Conservation (phyloP, 495 filamentous ascomycete species). For the Penicillium dipodomyicola region DNA sequence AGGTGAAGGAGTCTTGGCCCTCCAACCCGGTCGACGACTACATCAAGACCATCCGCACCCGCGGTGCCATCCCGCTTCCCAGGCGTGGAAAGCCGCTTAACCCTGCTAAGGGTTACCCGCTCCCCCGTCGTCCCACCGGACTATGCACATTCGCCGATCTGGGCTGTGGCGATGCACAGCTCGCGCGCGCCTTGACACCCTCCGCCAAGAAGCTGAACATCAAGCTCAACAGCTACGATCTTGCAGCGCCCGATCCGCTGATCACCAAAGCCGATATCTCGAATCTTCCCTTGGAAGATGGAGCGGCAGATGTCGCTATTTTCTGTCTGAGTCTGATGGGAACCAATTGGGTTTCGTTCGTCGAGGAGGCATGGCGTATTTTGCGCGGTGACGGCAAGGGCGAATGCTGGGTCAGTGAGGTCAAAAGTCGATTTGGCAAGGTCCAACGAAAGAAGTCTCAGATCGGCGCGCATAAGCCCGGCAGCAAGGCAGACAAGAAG, state of each 20-base stretch:
- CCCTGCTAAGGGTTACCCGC: constrained; percentile 30
- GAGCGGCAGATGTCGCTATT: constrained; percentile 75
- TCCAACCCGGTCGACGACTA: constrained; percentile 90
- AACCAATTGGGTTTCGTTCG: constrained; percentile 93
- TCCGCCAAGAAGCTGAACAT: constrained; percentile 61
- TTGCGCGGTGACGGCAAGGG: constrained; percentile 76
- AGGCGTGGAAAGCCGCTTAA: constrained; percentile 39
- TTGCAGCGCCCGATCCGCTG: constrained; percentile 60
- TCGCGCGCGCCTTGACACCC: constrained; percentile 59
- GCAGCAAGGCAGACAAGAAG: constrained; percentile 55
- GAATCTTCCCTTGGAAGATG: constrained; percentile 68
- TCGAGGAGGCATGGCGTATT: constrained; percentile 91
- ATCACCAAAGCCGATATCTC: constrained; percentile 88
- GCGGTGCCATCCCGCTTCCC: constrained; percentile 45
- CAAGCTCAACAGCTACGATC: constrained; percentile 65
- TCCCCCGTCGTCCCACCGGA: constrained; percentile 53
- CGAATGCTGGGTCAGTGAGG: constrained; percentile 95
- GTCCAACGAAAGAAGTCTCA: constrained; percentile 55
- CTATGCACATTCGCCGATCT: constrained; percentile 79
- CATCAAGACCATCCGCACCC: constrained; percentile 60
- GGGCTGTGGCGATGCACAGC: constrained; percentile 75
- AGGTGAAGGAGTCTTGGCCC: constrained; percentile 88
- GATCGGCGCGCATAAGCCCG: constrained; percentile 61
- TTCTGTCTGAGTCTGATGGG: constrained; percentile 98
- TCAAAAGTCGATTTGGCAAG: constrained; percentile 83